Evolutionary conservation across 2,329 filamentous ascomycete genomes (phyloP), one percentile per base, ranked within the genome.

Genomic region (Xylariaceae sp.): DNA sequence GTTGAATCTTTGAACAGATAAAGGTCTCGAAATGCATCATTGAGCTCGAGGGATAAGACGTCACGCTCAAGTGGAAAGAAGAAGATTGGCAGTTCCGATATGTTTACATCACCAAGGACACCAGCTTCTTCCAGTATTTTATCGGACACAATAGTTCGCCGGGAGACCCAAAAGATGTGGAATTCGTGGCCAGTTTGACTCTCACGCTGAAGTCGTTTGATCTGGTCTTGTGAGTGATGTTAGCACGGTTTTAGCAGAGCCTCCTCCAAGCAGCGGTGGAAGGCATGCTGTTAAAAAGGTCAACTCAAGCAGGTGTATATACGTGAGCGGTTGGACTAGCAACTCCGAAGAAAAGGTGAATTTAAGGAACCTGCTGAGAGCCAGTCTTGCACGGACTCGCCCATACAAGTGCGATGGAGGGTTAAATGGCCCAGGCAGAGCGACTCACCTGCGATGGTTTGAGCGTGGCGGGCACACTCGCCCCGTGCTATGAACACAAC

Each of bases 61-160:
- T 99, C 94, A 62, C 88, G 85, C 67, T 97, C 94, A 47, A 99
- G 75, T 1, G 92, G 91, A 57, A 97, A 87, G 69, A 99, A 97
- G 65, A 88, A 89, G 7, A 99, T 72, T 0, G 91, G 88, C 52
- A 96, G 83, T 70, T 97, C 92, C 53, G 86, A 81, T 61, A 97
- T 87, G 66, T 84, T 96, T 58, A 92, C 87, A 69, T 99, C 94
- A 54, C 94, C 95, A 46, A 96, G 80, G 13, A 99, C 89, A 22
- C 92, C 94, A 37, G 89, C 87, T 67, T 96, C 91, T 71, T 99
- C 94, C 37, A 99, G 79, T 46, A 97, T 81, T 68, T 91, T 86
- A 69, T 97, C 91, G 62, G 90, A 94, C 51, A 97, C 87, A 51
- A 95, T 77, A 3, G 94, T 97, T 57, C 94, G 87, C 54, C 94